Evolutionary conservation across 805 yeast species (phyloP).

Genomic region (Candida sithepensis): DNA sequence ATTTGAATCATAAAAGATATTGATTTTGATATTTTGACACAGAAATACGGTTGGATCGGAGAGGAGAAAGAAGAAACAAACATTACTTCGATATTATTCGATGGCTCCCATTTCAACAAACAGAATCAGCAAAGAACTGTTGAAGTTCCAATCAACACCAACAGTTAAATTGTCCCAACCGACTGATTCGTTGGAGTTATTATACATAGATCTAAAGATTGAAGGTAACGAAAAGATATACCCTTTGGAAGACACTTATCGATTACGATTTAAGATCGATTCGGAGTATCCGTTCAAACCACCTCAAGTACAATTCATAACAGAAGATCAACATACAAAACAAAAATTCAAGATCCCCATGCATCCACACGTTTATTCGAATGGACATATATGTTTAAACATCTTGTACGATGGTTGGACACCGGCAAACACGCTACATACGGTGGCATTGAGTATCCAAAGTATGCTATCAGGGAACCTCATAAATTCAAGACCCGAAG

Average conservation of each 20-base stretch:
- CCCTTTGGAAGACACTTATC: conserved; percentile 32
- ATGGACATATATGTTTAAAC: conserved; percentile 76
- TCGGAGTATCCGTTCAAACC: conserved; percentile 53
- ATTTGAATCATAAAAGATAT: too few species aligned
- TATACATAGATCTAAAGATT: conserved; percentile 38
- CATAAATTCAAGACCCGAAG: conserved; percentile 51
- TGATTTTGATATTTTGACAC: too few species aligned
- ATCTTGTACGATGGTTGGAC: conserved; percentile 66
- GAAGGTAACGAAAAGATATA: conserved; percentile 35
- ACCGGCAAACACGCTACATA: conserved; percentile 52
- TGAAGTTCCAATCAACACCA: conserved; percentile 11
- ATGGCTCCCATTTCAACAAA: conserved; percentile 13
- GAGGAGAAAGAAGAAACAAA: neutral
- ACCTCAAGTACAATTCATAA: conserved; percentile 55
- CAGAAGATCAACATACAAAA: conserved; percentile 12
- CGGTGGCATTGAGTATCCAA: conserved; percentile 55
- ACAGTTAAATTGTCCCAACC: conserved; percentile 13
- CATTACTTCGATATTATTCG: neutral
- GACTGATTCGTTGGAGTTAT: conserved; percentile 11
- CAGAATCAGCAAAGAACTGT: conserved; percentile 19
- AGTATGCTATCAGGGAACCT: conserved; percentile 56
- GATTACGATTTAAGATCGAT: conserved; percentile 41
- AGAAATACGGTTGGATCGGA: too few species aligned
- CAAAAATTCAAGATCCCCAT: conserved; percentile 43
- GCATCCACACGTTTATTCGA: conserved; percentile 73